These are phyloP conservation scores for Anthracocystis setariae DNA, from an alignment of 1,284 basidiomycete genomes.

Conservation along the genomic window DNA sequence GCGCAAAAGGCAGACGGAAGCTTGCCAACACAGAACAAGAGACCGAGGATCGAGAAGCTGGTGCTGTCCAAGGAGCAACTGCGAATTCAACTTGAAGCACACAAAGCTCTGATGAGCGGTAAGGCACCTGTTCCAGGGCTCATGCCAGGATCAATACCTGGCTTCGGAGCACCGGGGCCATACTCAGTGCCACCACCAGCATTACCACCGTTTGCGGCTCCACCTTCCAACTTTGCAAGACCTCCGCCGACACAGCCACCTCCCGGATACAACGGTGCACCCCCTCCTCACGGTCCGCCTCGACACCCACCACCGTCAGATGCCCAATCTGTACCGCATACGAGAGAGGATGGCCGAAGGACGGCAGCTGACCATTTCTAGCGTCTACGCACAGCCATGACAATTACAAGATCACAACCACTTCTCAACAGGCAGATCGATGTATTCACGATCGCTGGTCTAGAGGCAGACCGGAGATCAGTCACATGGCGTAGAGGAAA, in stretches of 20 bases:
- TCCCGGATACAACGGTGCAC: conserved; percentile 24
- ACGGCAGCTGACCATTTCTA: conserved; percentile 46
- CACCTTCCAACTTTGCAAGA: conserved; percentile 35
- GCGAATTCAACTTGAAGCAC: conserved; percentile 83
- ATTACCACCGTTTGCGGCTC: conserved; percentile 19
- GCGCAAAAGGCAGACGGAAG: conserved; percentile 39
- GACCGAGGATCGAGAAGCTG: conserved; percentile 84
- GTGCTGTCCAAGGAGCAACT: conserved; percentile 78
- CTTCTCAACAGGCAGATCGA: too few species aligned
- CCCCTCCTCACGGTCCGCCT: conserved; percentile 8
- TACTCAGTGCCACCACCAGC: conserved; percentile 41
- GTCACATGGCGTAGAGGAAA: too few species aligned
- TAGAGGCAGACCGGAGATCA: too few species aligned
- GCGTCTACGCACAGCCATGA: too few species aligned
- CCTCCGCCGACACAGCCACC: conserved; percentile 35
- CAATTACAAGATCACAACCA: too few species aligned
- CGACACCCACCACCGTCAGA: conserved; percentile 6
- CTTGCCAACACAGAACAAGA: conserved; percentile 74
- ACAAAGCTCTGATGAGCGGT: conserved; percentile 89
- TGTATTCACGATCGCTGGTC: too few species aligned
- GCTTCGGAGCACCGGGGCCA: conserved; percentile 25
- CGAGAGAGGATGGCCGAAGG: conserved; percentile 9
- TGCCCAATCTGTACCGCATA: conserved; percentile 5
- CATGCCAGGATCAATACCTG: conserved; percentile 28
- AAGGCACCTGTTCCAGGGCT: conserved; percentile 59